phyloP scores from a whole-genome alignment of 768 basidiomycete genomes.

The Russula sp. region DNA sequence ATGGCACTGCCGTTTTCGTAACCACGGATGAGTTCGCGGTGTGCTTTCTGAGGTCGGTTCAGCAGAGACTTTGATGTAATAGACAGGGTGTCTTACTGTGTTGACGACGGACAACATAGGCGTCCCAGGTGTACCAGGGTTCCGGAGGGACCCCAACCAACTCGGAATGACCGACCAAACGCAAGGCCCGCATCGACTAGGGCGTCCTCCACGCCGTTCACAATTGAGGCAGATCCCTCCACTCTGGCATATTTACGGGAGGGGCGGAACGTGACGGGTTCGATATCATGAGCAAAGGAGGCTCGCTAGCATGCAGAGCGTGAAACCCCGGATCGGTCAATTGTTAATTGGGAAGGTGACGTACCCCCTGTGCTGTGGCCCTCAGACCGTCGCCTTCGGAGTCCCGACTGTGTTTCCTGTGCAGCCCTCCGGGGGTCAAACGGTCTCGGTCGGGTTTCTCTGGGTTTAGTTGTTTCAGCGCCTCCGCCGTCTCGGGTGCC shows the following conservation, averaged over 20 bases:
- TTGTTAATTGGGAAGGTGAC: constrained; percentile 1
- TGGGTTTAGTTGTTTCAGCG: constrained; percentile 33
- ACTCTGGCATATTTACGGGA: constrained; percentile 77
- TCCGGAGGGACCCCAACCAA: constrained; percentile 85
- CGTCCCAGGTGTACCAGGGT: constrained; percentile 70
- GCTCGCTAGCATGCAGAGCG: constrained; percentile 45
- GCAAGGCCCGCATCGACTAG: constrained; percentile 79
- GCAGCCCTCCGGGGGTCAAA: constrained; percentile 37
- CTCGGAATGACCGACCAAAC: constrained; percentile 82
- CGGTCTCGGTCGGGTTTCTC: constrained; percentile 24
- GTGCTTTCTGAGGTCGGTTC: constrained; percentile 35
- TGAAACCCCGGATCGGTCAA: not conserved
- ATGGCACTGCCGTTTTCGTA: constrained; percentile 43
- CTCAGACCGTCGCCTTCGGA: constrained; percentile 67
- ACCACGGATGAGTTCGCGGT: constrained; percentile 62
- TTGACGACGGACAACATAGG: constrained; percentile 53
- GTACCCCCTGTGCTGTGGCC: constrained; percentile 55
- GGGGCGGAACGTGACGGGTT: constrained; percentile 63
- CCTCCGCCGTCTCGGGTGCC: constrained; percentile 65
- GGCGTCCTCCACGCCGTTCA: constrained; percentile 56
- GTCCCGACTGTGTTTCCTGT: constrained; percentile 71
- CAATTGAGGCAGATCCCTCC: constrained; percentile 58
- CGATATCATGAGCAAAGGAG: constrained; percentile 72
- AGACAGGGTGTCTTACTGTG: constrained; percentile 39
- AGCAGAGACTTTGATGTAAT: not conserved